These are phyloP conservation scores for Pestalotiopsis sp. DNA, from an alignment of 2,329 filamentous ascomycete genomes.

Conservation along the genomic window DNA sequence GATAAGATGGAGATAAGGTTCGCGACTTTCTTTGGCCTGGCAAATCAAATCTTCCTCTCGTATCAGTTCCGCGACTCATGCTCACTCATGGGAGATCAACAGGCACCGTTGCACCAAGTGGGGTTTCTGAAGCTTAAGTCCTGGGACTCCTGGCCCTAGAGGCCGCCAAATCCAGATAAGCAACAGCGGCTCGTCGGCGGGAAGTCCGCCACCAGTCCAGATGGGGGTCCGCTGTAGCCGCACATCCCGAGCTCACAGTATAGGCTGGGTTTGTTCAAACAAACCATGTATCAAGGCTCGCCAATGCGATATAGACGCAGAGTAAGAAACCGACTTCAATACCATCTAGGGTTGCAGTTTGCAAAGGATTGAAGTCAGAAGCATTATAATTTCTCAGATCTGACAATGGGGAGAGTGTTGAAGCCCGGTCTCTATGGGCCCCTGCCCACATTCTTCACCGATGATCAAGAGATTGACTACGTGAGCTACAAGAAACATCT, in stretches of 20 bases:
- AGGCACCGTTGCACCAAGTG: conserved; percentile 1
- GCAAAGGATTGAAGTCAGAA: background rate
- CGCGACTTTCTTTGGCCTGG: background rate
- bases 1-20: conserved; percentile 2
- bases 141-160: background rate
- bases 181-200: background rate
- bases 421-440: conserved; percentile 6
- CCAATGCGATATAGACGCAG: no score
- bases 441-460: conserved; percentile 12
- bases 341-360: no score
- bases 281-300: no score
- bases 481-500: conserved; percentile 24
- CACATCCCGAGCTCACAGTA: no score
- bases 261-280: no score
- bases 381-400: background rate
- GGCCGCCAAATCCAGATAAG: background rate
- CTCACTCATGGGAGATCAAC: background rate
- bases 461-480: conserved; percentile 26
- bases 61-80: conserved; percentile 1
- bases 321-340: no score
- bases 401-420: background rate
- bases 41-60: background rate
- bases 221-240: no score
- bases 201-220: background rate
- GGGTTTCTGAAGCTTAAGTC: background rate